These are phyloP conservation scores for Solidago caesia DNA, from an alignment of 129 eudicot species.

Conservation along the genomic window DNA sequence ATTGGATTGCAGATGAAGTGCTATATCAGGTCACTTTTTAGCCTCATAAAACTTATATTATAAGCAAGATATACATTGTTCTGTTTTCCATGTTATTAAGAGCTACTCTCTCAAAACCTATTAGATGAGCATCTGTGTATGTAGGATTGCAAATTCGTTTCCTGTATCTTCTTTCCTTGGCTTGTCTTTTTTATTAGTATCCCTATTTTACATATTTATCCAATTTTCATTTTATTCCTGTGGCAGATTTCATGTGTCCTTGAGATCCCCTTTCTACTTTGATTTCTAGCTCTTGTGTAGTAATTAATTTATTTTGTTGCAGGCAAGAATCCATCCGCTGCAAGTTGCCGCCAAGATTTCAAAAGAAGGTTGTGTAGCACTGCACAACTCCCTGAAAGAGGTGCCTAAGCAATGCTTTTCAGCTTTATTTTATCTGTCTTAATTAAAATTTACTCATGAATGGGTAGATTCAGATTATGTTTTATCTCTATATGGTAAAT, in stretches of 20 bases:
- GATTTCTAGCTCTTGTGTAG: not conserved
- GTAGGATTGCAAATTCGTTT: too few species aligned
- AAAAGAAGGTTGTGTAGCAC: constrained; percentile 60
- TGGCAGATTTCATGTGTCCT: too few species aligned
- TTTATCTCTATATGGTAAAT: not conserved
- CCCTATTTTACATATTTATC: too few species aligned
- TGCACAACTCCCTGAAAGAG: constrained; percentile 79
- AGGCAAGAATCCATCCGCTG: constrained; percentile 92
- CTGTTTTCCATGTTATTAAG: too few species aligned
- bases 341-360: constrained; percentile 71
- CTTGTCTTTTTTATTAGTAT: too few species aligned
- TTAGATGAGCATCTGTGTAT: too few species aligned
- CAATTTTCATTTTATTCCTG: too few species aligned
- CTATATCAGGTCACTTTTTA: constrained; percentile 65
- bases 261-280: too few species aligned
- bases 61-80: too few species aligned
- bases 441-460: constrained; percentile 8
- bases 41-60: not conserved
- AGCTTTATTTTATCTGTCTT: not conserved
- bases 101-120: too few species aligned
- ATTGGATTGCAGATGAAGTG: constrained; percentile 99
- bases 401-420: constrained; percentile 32
- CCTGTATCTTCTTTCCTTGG: too few species aligned
- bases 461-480: not conserved
- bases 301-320: not conserved